Conservation (phyloP, 495 filamentous ascomycete genomes). For the Bombardia bombarda region DNA sequence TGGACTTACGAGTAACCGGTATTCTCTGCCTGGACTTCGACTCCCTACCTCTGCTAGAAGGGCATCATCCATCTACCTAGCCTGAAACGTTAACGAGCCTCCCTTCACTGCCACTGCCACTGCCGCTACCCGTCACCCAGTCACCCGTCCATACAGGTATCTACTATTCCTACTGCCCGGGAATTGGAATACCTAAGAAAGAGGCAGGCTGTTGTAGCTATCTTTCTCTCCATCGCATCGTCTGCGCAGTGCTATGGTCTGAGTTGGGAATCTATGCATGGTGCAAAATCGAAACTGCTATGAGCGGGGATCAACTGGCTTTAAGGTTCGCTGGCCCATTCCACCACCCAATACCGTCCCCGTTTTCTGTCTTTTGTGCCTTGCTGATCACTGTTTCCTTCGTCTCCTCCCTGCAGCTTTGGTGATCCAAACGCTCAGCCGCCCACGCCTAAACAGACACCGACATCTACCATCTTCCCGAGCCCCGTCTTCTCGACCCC, state of each 20-base stretch:
- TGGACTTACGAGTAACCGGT: too few species aligned
- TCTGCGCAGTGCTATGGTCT: conserved; percentile 10
- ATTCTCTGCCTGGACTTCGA: too few species aligned
- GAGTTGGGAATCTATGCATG: conserved; percentile 12
- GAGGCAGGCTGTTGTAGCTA: background rate
- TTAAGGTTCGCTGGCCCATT: conserved; percentile 51
- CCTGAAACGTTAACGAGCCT: background rate
- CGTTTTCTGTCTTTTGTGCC: conserved; percentile 8
- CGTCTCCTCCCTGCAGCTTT: conserved; percentile 47
- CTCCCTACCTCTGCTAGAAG: background rate
- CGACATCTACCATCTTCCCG: conserved; percentile 55
- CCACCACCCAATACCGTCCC: conserved; percentile 4
- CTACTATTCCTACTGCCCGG: background rate
- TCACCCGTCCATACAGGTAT: background rate
- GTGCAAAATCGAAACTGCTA: conserved; percentile 40
- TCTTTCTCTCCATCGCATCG: conserved; percentile 1
- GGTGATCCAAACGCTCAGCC: conserved; percentile 71
- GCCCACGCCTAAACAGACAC: conserved; percentile 68
- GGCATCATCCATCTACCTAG: background rate
- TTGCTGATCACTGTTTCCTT: conserved; percentile 25
- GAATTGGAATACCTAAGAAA: background rate
- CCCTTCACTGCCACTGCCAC: background rate
- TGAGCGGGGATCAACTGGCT: conserved; percentile 69
- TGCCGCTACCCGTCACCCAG: background rate
- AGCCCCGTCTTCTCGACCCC: conserved; percentile 61